Evolutionary conservation across 225 moss, liverwort and hornwort species (phyloP), one percentile per base, ranked within the genome.

Genomic region (Antitrichia curtipendula): DNA sequence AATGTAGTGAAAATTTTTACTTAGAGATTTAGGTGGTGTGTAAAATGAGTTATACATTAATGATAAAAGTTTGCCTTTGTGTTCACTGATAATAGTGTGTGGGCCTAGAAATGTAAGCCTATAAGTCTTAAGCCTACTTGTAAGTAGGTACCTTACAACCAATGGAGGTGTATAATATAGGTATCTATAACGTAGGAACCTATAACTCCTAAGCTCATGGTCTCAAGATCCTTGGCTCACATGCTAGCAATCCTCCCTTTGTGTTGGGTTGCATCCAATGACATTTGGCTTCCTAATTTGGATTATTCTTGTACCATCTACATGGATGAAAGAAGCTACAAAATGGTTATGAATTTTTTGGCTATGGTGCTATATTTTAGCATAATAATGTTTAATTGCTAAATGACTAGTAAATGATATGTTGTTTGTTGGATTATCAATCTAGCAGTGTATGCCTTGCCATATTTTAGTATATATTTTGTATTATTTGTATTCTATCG

Each of bases 311-410:
- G 23, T 7, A 38, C 38, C 7, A 12, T 10, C 0, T 38, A 4
- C 1, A 22, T 7, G 1, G 6, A 9, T 43, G 41, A 69, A 5
- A 70, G 1, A 71, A 16, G 16, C 28, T 16, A 43, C 6, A 19
- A 31, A 47, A 31, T 12, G 1, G 2, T 47, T 11, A 3, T 1
- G 10, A 17, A 19, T 73, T 45, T 0, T 28, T 0, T 28, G 1
- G 3, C 10, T 10, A 2, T 7, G 0, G 1, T 7, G 4, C 2
- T 2, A 31, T 7, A 47, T 73, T 31, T 73, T 17, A 47, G 7
- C 4, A 73, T 47, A 3, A 19, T 29, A 31, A 18, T 0, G 17
- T 71, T 72, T 29, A 47, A 29, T 47, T 73, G 49, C 7, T 73
- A 73, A 31, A 73, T 49, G 19, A 49, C 4, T 0, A 29, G 0